Conservation (phyloP, 352 stramenopile genomes). For the Globisporangium barbulae region DNA sequence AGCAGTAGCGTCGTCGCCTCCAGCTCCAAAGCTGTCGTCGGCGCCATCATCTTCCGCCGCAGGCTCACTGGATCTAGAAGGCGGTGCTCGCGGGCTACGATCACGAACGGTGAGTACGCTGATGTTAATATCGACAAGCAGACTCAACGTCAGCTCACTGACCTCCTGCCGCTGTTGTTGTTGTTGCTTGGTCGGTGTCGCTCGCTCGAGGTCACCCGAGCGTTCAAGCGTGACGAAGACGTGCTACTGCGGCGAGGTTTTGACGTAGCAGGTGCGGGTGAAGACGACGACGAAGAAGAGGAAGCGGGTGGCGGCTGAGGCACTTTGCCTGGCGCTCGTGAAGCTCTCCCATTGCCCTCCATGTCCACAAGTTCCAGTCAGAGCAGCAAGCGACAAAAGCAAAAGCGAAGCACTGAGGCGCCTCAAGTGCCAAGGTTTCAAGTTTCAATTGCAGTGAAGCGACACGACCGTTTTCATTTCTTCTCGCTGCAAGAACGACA, state of each 20-base stretch:
- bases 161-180: slow-evolving; percentile 13
- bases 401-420: neutral
- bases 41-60: slow-evolving; percentile 31
- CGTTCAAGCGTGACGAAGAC: slow-evolving; percentile 6
- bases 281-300: neutral
- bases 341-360: slow-evolving; percentile 3
- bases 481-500: neutral
- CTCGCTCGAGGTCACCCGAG: slow-evolving; percentile 1
- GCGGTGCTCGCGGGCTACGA: slow-evolving; percentile 22
- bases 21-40: neutral
- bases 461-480: slow-evolving; percentile 8
- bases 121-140: too few relatives aligned
- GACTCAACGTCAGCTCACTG: neutral
- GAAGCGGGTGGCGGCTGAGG: slow-evolving; percentile 21
- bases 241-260: slow-evolving; percentile 6
- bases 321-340: slow-evolving; percentile 5
- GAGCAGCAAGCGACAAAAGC: neutral
- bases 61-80: slow-evolving; percentile 25
- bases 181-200: slow-evolving; percentile 5
- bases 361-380: slow-evolving; percentile 8
- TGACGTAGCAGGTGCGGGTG: neutral
- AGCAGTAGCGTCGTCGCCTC: neutral
- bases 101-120: neutral
- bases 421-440: slow-evolving; percentile 4
- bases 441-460: slow-evolving; percentile 6